A percentile compares a stretch with the other conserved stretches of the same genome.
Evolutionary conservation across 2,329 filamentous ascomycete genomes (phyloP).

Genomic region (Nothophaeocryptopus gaeumannii): DNA sequence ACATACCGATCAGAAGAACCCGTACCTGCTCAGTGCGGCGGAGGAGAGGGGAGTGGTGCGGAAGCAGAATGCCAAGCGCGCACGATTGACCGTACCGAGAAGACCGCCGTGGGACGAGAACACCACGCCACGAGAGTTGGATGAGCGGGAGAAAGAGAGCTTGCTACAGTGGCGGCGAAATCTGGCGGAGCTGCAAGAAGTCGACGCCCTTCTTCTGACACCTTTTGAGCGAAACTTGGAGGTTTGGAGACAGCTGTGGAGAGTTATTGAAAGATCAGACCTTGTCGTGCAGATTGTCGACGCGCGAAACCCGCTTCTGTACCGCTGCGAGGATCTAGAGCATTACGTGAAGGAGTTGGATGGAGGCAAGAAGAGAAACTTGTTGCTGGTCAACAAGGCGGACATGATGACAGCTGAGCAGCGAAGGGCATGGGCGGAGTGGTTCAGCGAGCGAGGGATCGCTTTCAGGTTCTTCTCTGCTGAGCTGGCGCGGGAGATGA

Average conservation of each 20-base stretch:
- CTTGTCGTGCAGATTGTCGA: conserved; percentile 97
- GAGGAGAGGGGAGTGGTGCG: conserved; percentile 76
- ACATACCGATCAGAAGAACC: conserved; percentile 92
- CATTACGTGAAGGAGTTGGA: conserved; percentile 92
- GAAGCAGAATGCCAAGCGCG: conserved; percentile 80
- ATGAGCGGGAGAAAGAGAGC: conserved; percentile 72
- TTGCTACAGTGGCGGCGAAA: conserved; percentile 87
- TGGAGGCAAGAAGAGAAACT: conserved; percentile 67
- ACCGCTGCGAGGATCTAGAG: conserved; percentile 90
- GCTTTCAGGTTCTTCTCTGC: conserved; percentile 97
- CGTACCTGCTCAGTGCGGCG: conserved; percentile 78
- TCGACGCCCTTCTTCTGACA: conserved; percentile 91
- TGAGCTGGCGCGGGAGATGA: conserved; percentile 81
- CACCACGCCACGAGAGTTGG: conserved; percentile 80
- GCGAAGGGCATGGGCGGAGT: conserved; percentile 77
- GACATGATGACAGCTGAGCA: conserved; percentile 96
- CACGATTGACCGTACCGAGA: conserved; percentile 80
- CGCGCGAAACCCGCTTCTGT: conserved; percentile 88
- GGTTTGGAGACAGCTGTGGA: conserved; percentile 96
- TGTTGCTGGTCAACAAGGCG: conserved; percentile 95
- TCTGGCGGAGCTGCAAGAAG: conserved; percentile 88
- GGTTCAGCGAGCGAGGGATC: conserved; percentile 77
- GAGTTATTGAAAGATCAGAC: conserved; percentile 95
- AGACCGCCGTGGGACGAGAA: conserved; percentile 82
- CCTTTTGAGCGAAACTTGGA: conserved; percentile 97